Evolutionary conservation across 2,329 filamentous ascomycete species (phyloP).

Genomic region (Pseudogymnoascus sp.): DNA sequence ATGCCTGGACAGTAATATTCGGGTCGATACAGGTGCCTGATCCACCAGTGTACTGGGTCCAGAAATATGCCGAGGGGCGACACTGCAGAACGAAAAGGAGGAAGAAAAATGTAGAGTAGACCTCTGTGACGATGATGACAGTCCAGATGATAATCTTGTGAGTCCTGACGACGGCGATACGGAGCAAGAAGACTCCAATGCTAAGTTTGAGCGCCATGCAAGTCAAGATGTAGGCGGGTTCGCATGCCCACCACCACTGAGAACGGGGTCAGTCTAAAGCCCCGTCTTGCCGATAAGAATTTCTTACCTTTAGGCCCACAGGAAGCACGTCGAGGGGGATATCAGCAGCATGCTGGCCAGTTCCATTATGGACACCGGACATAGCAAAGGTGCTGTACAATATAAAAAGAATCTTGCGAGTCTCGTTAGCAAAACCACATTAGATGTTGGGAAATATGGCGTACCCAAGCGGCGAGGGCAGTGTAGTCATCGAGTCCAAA

Average conservation of each 20-base stretch:
- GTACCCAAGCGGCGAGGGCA: constrained; percentile 22
- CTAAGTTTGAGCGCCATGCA: constrained; percentile 36
- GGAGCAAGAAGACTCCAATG: constrained; percentile 36
- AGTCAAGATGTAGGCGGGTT: constrained; percentile 34
- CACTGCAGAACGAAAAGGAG: constrained; percentile 45
- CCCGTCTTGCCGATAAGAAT: neutral
- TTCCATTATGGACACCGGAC: constrained; percentile 23
- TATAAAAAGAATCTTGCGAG: constrained; percentile 4
- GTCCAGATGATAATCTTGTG: constrained; percentile 33
- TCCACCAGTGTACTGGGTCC: constrained; percentile 34
- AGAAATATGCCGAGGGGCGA: constrained; percentile 42
- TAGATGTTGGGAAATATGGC: neutral
- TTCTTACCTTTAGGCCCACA: constrained; percentile 24
- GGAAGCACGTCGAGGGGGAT: constrained; percentile 21
- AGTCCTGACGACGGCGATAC: constrained; percentile 30
- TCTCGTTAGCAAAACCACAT: neutral
- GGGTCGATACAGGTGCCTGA: constrained; percentile 36
- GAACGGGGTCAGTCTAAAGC: neutral
- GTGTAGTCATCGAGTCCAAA: constrained; percentile 25
- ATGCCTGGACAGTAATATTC: constrained; percentile 35
- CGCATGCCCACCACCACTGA: constrained; percentile 23
- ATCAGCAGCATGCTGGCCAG: constrained; percentile 21
- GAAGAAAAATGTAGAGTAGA: constrained; percentile 36
- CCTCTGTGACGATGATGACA: constrained; percentile 29
- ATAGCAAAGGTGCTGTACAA: constrained; percentile 22